These are phyloP conservation scores for Kondoa malvinella DNA, from an alignment of 768 basidiomycete species.

Conservation along the genomic window DNA sequence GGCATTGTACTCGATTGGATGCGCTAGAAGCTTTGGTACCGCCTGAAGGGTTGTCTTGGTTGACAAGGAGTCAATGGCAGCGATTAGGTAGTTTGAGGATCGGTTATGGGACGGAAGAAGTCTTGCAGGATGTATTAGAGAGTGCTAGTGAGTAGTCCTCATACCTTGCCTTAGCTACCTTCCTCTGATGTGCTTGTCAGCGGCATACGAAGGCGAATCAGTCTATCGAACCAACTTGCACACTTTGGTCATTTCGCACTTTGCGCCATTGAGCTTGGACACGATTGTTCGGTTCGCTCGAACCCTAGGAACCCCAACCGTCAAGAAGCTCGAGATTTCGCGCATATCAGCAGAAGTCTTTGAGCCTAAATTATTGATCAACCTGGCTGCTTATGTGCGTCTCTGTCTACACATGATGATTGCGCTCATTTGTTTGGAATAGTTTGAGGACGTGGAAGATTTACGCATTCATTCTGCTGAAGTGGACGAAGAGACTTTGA, in stretches of 20 bases:
- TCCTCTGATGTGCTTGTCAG: neutral
- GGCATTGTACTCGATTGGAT: neutral
- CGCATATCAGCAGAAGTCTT: conserved; percentile 4
- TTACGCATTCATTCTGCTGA: conserved; percentile 1
- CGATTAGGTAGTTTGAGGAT: neutral
- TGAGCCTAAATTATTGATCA: conserved; percentile 5
- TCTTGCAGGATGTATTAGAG: neutral
- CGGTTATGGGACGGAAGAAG: conserved; percentile 1
- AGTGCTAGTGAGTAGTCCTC: neutral
- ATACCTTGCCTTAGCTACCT: neutral
- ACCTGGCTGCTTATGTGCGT: conserved; percentile 1
- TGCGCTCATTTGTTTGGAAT: neutral
- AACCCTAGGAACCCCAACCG: neutral
- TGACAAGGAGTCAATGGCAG: neutral
- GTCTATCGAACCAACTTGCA: conserved; percentile 1
- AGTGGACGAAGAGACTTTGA: neutral
- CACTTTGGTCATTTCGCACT: conserved; percentile 7
- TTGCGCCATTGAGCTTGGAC: neutral
- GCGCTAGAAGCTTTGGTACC: conserved; percentile 3
- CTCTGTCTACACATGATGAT: too few relatives aligned
- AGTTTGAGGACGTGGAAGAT: conserved; percentile 2
- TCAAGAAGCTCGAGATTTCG: conserved; percentile 3
- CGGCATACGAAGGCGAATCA: conserved; percentile 3
- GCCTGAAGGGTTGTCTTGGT: conserved; percentile 3
- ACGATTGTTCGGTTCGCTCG: conserved; percentile 2